Percentiles rank a stretch among this genome's conserved stretches.
These are phyloP conservation scores for Mortierella antarctica DNA, from an alignment of 192 early-diverging fungal species.

Conservation along the genomic window DNA sequence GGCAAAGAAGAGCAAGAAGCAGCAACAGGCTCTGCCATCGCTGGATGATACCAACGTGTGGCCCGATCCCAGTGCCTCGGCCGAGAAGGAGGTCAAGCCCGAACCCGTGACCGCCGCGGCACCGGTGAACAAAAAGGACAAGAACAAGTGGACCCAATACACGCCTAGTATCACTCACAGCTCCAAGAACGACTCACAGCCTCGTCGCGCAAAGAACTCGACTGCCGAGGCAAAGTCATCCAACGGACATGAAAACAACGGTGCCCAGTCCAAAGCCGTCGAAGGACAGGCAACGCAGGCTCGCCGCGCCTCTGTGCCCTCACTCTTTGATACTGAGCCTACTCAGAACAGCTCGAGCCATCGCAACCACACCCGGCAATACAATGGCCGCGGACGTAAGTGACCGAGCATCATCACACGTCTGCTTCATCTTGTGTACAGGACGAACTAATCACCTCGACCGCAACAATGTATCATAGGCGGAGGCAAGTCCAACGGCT, in stretches of 20 bases:
- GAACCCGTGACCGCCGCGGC: slow-evolving; percentile 29
- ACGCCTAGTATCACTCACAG: slow-evolving; percentile 65
- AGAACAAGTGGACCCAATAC: slow-evolving; percentile 64
- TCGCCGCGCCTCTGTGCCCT: slow-evolving; percentile 47
- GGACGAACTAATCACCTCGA: background rate
- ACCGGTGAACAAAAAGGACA: slow-evolving; percentile 54
- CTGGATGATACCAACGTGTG: slow-evolving; percentile 51
- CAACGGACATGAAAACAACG: slow-evolving; percentile 3
- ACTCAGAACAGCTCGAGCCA: slow-evolving; percentile 24
- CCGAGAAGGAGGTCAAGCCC: slow-evolving; percentile 46
- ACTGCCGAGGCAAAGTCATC: slow-evolving; percentile 22
- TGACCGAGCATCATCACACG: background rate
- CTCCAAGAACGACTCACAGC: slow-evolving; percentile 39
- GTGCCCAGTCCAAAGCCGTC: background rate
- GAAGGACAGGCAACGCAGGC: slow-evolving; percentile 12
- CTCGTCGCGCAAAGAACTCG: slow-evolving; percentile 43
- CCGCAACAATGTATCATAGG: slow-evolving; percentile 2
- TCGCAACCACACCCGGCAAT: slow-evolving; percentile 28
- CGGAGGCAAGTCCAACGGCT: slow-evolving; percentile 25
- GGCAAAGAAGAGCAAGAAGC: slow-evolving; percentile 32
- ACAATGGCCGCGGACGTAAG: slow-evolving; percentile 44
- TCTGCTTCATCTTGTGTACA: background rate
- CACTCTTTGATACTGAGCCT: slow-evolving; percentile 43
- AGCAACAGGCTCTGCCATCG: slow-evolving; percentile 23
- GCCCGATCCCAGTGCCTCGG: slow-evolving; percentile 51